Base-by-base conservation (phyloP, 805 yeast genomes). In the Danielozyma ontarioensis region DNA sequence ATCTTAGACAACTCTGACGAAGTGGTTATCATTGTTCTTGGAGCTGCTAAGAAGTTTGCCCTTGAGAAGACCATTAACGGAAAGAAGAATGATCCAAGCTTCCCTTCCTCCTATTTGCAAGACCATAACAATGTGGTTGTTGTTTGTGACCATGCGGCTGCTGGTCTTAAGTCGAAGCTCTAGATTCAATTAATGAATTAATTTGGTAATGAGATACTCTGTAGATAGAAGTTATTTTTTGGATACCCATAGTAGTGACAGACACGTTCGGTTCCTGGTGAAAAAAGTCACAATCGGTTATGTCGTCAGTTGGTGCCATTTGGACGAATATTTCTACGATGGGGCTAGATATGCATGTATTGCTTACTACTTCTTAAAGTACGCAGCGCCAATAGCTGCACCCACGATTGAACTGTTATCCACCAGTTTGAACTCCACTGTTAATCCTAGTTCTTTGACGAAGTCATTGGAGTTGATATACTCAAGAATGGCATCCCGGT, bases 1-100 rank as follows among this genome's bases (percentile, higher is more conserved):
- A 67, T 76, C 27, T 56, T 76, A 40, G 77, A 72, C 40, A 74
- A 67, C 45, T 72, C 80, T 2, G 62, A 71, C 31, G 80, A 75
- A 46, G 55, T 76, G 12, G 62, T 67, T 17, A 62, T 75, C 29
- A 60, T 76, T 21, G 80, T 74, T 1, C 63, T 75, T 47, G 81
- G 81, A 15, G 48, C 50, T 13, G 47, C 45, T 34, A 76, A 76
- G 53, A 50, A 54, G 29, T 57, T 51, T 36, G 80, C 80, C 14
- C 64, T 76, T 35, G 56, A 60, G 26, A 61, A 67, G 45, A 69
- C 78, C 7, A 41, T 73, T 8, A 37, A 51, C 27, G 74, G 72
- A 11, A 28, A 30, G 16, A 51, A 57, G 37, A 57, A 62, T 32
- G 64, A 62, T 28, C 33, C 74, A 3, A 48, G 50, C 11, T 68